Evolutionary conservation across 352 stramenopile genomes (phyloP), one percentile per base, ranked within the genome.

Genomic region (Phytophthora quininea): DNA sequence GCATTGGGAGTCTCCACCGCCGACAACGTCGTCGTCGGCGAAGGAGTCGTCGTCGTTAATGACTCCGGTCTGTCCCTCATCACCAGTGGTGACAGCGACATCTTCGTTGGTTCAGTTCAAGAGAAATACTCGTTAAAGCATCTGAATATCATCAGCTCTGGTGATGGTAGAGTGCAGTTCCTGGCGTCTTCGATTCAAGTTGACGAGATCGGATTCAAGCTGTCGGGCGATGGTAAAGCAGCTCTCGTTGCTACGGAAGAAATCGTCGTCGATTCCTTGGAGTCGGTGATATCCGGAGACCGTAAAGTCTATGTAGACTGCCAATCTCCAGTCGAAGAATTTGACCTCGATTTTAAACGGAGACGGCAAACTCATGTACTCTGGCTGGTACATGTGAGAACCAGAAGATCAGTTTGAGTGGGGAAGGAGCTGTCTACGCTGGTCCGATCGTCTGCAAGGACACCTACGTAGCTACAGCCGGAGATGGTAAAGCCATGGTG

Each of bases 31-130:
- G 46, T 81, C 11, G 6, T 84, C 27, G 76, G 78, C 14, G 57
- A 79, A 6, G 62, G 72, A 9, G 59, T 83, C 15, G 62, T 87
- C 27, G 69, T 82, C 50, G 66, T 58, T 3, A 74, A 76, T 9
- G 60, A 79, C 37, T 62, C 67, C 12, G 76, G 66, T 19, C 51
- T 69, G 2, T 51, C 66, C n/a, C 15, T 73, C 4, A 71, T 65
- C n/a, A 62, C 70, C 4, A 76, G 64, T 19, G 40, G 61, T 6
- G 66, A 70, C 15, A 56, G 47, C 11, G 60, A 62, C 4, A 60
- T 76, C 15, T 69, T 61, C 29, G 54, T 76, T 1, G 68, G 68
- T 1, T 68, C 48, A 19, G 29, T 40, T 1, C 29, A 73, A 27
- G 54, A 73, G 46, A 29, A 50, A 0, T 53, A 67, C 15, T 35